A percentile compares a stretch with the other conserved stretches of the same genome.
Conservation (phyloP, 2,329 filamentous ascomycete genomes). For the Microsporum canis region DNA sequence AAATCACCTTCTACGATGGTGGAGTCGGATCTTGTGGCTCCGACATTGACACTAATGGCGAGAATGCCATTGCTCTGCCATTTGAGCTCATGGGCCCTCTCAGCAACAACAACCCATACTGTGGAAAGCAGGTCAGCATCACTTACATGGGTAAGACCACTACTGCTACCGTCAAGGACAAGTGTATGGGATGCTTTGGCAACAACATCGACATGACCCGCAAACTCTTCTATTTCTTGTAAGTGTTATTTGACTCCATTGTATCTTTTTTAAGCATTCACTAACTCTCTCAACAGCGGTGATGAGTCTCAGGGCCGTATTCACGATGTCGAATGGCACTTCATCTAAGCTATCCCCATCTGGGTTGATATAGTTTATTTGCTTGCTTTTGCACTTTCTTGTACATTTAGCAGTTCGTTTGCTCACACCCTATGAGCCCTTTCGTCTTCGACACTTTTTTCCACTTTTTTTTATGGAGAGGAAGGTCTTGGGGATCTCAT, state of each 20-base stretch:
- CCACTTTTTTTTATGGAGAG: neutral
- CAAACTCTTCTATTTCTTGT: conserved; percentile 27
- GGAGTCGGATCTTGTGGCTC: conserved; percentile 59
- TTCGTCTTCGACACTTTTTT: neutral
- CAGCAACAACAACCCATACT: conserved; percentile 59
- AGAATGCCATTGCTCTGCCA: conserved; percentile 60
- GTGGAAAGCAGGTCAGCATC: conserved; percentile 58
- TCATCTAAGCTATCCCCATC: conserved; percentile 14
- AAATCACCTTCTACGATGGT: conserved; percentile 63
- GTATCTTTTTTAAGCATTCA: neutral
- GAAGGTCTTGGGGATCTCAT: neutral
- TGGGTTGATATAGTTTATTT: neutral
- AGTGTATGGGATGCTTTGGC: conserved; percentile 57
- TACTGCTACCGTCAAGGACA: conserved; percentile 56
- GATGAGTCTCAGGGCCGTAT: conserved; percentile 30
- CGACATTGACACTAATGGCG: conserved; percentile 45
- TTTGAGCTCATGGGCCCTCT: conserved; percentile 49
- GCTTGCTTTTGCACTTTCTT: neutral
- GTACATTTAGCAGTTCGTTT: neutral
- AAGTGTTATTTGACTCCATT: conserved; percentile 2
- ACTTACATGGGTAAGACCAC: conserved; percentile 46
- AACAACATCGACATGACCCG: conserved; percentile 21
- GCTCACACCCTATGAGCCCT: neutral
- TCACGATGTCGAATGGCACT: conserved; percentile 33
- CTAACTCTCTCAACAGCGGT: conserved; percentile 20